A percentile compares a stretch with the other conserved stretches of the same genome.
These are phyloP conservation scores for Phlegmacium glaucopus DNA, from an alignment of 768 basidiomycete genomes.

Conservation along the genomic window DNA sequence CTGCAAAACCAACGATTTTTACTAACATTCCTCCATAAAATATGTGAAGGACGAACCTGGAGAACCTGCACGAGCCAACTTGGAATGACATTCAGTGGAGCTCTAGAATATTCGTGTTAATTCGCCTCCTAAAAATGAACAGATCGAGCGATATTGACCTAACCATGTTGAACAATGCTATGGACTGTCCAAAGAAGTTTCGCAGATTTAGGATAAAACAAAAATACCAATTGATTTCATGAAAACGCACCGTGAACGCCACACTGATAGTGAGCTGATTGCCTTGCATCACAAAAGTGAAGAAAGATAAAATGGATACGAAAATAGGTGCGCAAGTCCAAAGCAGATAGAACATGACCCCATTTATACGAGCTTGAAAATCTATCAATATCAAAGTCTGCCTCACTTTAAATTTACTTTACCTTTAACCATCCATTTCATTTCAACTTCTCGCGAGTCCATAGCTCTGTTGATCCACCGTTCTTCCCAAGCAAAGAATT, in stretches of 20 bases:
- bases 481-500: conserved; percentile 82
- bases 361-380: conserved; percentile 61
- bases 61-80: conserved; percentile 76
- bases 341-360: conserved; percentile 63
- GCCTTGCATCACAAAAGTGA: conserved; percentile 66
- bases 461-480: conserved; percentile 67
- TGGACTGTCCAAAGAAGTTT: conserved; percentile 39
- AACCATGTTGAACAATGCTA: conserved; percentile 85
- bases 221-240: background rate
- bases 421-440: conserved; percentile 78
- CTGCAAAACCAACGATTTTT: conserved; percentile 23
- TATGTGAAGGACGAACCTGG: conserved; percentile 34
- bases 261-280: conserved; percentile 72
- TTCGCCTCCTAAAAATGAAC: background rate
- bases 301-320: conserved; percentile 79
- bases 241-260: conserved; percentile 72
- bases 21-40: background rate
- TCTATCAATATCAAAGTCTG: background rate
- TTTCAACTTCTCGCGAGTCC: conserved; percentile 64
- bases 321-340: conserved; percentile 79
- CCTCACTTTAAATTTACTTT: background rate
- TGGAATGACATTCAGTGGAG: conserved; percentile 78
- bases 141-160: conserved; percentile 34
- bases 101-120: conserved; percentile 27
- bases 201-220: background rate